Evolutionary conservation across 2,329 filamentous ascomycete genomes (phyloP).

Genomic region (Colletotrichum spinosum): DNA sequence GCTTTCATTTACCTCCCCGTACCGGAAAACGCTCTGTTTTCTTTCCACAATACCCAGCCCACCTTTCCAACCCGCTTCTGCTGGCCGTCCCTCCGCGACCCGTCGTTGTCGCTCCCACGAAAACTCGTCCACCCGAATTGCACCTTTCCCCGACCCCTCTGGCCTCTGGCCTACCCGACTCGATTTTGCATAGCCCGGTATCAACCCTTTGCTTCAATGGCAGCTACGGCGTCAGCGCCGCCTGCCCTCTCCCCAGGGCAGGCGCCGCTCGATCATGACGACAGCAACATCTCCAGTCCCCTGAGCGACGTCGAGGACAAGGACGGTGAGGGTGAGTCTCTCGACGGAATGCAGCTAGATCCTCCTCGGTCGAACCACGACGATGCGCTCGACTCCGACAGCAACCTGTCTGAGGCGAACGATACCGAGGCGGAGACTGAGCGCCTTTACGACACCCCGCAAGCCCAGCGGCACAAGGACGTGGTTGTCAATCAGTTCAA

Average conservation of each 20-base stretch:
- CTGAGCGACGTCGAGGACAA: conserved; percentile 92
- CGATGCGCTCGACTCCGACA: conserved; percentile 58
- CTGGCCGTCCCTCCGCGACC: conserved; percentile 34
- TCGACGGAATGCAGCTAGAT: conserved; percentile 67
- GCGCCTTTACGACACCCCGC: conserved; percentile 89
- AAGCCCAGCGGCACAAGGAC: conserved; percentile 71
- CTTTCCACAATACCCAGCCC: conserved; percentile 29
- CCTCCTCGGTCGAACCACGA: conserved; percentile 39
- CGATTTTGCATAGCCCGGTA: conserved; percentile 15
- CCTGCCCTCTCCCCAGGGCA: conserved; percentile 61
- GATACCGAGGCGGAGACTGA: conserved; percentile 94
- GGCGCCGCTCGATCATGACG: conserved; percentile 63
- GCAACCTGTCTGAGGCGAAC: conserved; percentile 69
- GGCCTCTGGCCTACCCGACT: conserved; percentile 20
- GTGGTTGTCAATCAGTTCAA: conserved; percentile 69
- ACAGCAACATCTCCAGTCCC: conserved; percentile 86
- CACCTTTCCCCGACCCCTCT: conserved; percentile 22
- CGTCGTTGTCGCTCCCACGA: conserved; percentile 32
- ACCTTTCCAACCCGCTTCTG: conserved; percentile 34
- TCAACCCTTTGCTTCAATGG: conserved; percentile 53
- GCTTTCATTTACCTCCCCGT: conserved; percentile 18
- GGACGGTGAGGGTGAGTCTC: conserved; percentile 76
- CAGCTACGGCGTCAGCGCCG: conserved; percentile 63
- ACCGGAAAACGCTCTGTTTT: conserved; percentile 20
- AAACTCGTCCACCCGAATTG: conserved; percentile 33